Evolutionary conservation across 2,329 filamentous ascomycete species (phyloP), one percentile per base, ranked within the genome.

Genomic region (Stagonosporopsis tanaceti): DNA sequence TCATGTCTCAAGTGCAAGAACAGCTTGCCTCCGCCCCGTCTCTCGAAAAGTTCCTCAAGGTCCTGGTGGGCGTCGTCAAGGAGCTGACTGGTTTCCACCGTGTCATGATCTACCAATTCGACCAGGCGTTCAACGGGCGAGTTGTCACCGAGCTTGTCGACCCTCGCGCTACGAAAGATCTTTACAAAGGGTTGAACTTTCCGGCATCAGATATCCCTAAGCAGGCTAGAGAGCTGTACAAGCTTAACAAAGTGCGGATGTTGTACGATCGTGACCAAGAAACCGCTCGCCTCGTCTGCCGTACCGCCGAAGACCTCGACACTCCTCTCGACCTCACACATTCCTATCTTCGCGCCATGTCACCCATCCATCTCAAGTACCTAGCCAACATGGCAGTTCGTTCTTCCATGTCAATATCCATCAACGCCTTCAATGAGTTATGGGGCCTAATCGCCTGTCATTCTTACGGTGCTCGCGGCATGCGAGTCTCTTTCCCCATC

Each of bases 391-490:
- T 97, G 93, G 89, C 88, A 7, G 92, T 96, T 0, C 87, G 92
- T n/a, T 92, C 92, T 0, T 96, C 92, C 62, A 97, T 97, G 92
- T 96, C 92, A 0, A 93, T 97, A 59, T 96, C 92, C 1, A 91
- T 97, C 69, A 95, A 92, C 62, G 91, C 91, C 0, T 95, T 96
- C 66, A 83, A 85, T 64, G 90, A 96, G 66, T 78, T 97, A 0
- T 97, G 93, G 93, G 93, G 93, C 0, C 79, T 97, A 27, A 92
- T 97, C 38, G 88, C 92, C 1, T 96, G 92, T 59, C 93, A 97
- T 71, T 86, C 89, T 0, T 96, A 96, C 66, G 92, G 90, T 0
- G 61, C 77, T 2, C 84, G 84, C 41, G 92, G 92, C 4, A 96
- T 95, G 91, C 85, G 93, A n/a, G 92, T 97, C 0, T 91, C 91